Base-by-base conservation (phyloP, 2,329 filamentous ascomycete genomes). In the Penicillium verrucosum region DNA sequence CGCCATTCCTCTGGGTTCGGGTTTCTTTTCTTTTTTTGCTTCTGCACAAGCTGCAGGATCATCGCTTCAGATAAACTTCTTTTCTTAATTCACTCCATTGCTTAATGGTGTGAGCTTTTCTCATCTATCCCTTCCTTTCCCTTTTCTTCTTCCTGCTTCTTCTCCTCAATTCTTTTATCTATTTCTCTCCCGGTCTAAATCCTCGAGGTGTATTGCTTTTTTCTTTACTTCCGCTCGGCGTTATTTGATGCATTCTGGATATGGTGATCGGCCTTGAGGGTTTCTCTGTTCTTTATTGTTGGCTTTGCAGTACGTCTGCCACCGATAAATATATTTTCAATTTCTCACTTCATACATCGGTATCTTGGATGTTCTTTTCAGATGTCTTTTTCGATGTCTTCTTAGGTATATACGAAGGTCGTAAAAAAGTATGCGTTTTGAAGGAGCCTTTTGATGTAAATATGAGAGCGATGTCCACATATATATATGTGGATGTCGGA, bases 181-280 rank as follows among this genome's bases (percentile, higher is more conserved):
- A 40, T 25, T 29, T 45, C 45, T 46, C 41, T 48, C 41, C 34
- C 50, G 36, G 27, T 29, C 47, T 32, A 52, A 51, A 30, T 36
- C 44, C 32, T 23, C 38, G 41, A 57, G 41, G 32, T 59, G 51
- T 60, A 55, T 57, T 58, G 45, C 43, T 50, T 43, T 49, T 40
- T 54, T 56, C 40, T 54, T 54, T 55, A 54, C 45, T 61, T 63
- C 61, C 54, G 62, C 52, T 60, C 45, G 71, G 71, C 69, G 71
- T 73, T 73, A 54, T 46, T 55, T 69, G 64, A 67, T 68, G 69
- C 69, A 72, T 71, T 54, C 56, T 65, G 62, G 63, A 63, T 67
- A 63, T 61, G 63, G 66, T 68, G 55, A 71, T 70, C 54, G 68
- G 70, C 60, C 65, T 64, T 64, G 65, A 63, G 61, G 63, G 61